A percentile compares a stretch with the other conserved stretches of the same genome.
phyloP scores from a whole-genome alignment of 2,329 filamentous ascomycete genomes.

The Coniella vitis region DNA sequence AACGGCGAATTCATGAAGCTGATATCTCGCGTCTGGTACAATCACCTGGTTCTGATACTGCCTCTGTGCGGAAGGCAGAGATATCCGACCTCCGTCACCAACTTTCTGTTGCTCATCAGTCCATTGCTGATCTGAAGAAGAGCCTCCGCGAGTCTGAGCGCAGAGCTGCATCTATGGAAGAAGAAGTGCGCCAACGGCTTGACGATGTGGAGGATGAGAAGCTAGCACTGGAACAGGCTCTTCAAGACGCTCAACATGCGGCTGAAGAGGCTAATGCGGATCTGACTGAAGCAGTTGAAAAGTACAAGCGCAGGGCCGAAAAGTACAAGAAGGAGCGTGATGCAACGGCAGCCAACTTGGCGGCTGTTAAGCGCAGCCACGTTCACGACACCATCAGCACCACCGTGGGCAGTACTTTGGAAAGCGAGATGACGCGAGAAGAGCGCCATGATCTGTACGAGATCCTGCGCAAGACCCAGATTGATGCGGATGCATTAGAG shows the following conservation, averaged over 20 bases:
- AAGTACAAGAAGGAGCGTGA: slow-evolving; percentile 44
- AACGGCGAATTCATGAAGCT: slow-evolving; percentile 60
- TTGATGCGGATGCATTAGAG: slow-evolving; percentile 62
- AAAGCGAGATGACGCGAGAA: slow-evolving; percentile 38
- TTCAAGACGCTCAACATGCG: slow-evolving; percentile 47
- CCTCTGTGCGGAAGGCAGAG: slow-evolving; percentile 51
- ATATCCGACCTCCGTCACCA: slow-evolving; percentile 53
- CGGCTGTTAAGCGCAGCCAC: slow-evolving; percentile 22
- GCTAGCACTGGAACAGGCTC: slow-evolving; percentile 49
- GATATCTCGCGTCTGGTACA: slow-evolving; percentile 44
- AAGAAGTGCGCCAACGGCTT: slow-evolving; percentile 48
- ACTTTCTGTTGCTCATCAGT: slow-evolving; percentile 52
- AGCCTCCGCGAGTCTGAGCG: slow-evolving; percentile 46
- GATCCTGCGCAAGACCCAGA: slow-evolving; percentile 55
- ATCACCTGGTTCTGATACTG: slow-evolving; percentile 41
- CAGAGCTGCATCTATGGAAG: slow-evolving; percentile 32
- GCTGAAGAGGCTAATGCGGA: slow-evolving; percentile 40
- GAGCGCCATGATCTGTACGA: slow-evolving; percentile 55
- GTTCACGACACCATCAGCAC: slow-evolving; percentile 21
- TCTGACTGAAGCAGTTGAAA: slow-evolving; percentile 37
- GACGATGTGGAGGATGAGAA: slow-evolving; percentile 54
- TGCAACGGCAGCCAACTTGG: slow-evolving; percentile 28
- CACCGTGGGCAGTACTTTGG: slow-evolving; percentile 19
- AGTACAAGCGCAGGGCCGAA: slow-evolving; percentile 42
- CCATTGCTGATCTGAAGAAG: slow-evolving; percentile 47